These are phyloP conservation scores for Teunomyces aglyptinius DNA, from an alignment of 805 yeast genomes.

Conservation along the genomic window DNA sequence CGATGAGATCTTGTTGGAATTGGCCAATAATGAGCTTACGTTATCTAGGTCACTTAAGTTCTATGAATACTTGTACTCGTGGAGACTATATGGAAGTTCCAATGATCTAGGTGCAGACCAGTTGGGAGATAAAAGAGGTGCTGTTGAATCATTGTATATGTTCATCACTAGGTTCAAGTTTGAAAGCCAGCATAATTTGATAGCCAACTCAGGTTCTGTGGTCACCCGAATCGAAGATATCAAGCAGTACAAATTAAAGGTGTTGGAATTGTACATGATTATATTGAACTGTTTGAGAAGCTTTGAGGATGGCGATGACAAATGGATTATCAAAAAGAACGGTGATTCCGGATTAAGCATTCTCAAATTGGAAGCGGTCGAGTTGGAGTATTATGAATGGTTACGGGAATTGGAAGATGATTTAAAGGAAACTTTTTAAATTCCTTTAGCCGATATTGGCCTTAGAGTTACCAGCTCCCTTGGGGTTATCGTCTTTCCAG, in stretches of 20 bases:
- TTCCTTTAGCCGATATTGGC: slow-evolving; percentile 35
- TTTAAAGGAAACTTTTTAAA: slow-evolving; percentile 9
- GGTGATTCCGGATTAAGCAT: slow-evolving; percentile 16
- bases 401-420: slow-evolving; percentile 30
- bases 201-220: slow-evolving; percentile 7
- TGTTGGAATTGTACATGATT: slow-evolving; percentile 42
- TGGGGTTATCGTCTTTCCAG: slow-evolving; percentile 79
- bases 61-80: slow-evolving; percentile 39
- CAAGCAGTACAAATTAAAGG: slow-evolving; percentile 35
- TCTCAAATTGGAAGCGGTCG: slow-evolving; percentile 28
- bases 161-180: slow-evolving; percentile 35
- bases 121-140: slow-evolving; percentile 42
- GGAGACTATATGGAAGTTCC: slow-evolving; percentile 36
- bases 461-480: slow-evolving; percentile 86
- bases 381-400: slow-evolving; percentile 35
- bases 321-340: slow-evolving; percentile 32
- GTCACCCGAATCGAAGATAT: slow-evolving; percentile 18
- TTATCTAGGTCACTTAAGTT: slow-evolving; percentile 29
- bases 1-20: slow-evolving; percentile 30
- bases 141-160: slow-evolving; percentile 37
- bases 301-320: slow-evolving; percentile 32
- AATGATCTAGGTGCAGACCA: slow-evolving; percentile 9
- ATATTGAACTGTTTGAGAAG: slow-evolving; percentile 38
- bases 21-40: slow-evolving; percentile 31
- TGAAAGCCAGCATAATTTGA: slow-evolving; percentile 19